Evolutionary conservation across 139 green algal genomes (phyloP).

Genomic region (Chlamydomonas urium): DNA sequence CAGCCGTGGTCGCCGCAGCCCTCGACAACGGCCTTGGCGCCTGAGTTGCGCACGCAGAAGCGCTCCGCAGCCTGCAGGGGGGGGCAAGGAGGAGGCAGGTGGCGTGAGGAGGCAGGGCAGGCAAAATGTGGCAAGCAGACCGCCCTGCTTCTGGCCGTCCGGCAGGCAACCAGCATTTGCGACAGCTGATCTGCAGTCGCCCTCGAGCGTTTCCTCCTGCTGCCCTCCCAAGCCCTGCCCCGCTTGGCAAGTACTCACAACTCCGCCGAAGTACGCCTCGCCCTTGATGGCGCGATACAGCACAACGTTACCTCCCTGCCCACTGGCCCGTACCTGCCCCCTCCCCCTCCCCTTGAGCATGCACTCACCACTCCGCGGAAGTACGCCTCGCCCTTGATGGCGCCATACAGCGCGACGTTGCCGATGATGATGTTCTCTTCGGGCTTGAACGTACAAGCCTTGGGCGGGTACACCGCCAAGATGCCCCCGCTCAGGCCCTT

Average conservation of each 20-base stretch:
- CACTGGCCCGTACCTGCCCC: no score
- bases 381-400: constrained; percentile 80
- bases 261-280: constrained; percentile 86
- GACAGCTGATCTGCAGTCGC: no score
- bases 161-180: no score
- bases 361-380: constrained; percentile 87
- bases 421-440: constrained; percentile 91
- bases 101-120: no score
- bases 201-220: no score
- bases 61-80: constrained; percentile 90
- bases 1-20: constrained; percentile 89
- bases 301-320: constrained; percentile 93
- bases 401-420: constrained; percentile 94
- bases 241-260: no score
- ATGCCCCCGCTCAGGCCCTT: constrained; percentile 83
- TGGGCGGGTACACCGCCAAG: constrained; percentile 74
- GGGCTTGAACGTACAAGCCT: constrained; percentile 60
- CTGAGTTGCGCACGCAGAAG: constrained; percentile 85
- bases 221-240: no score
- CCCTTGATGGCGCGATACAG: constrained; percentile 87
- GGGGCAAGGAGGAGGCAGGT: no score
- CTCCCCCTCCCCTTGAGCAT: no score
- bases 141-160: no score
- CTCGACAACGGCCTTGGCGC: constrained; percentile 87
- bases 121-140: no score